phyloP scores from a whole-genome alignment of 2,329 filamentous ascomycete species.

The Penicillium italicum region DNA sequence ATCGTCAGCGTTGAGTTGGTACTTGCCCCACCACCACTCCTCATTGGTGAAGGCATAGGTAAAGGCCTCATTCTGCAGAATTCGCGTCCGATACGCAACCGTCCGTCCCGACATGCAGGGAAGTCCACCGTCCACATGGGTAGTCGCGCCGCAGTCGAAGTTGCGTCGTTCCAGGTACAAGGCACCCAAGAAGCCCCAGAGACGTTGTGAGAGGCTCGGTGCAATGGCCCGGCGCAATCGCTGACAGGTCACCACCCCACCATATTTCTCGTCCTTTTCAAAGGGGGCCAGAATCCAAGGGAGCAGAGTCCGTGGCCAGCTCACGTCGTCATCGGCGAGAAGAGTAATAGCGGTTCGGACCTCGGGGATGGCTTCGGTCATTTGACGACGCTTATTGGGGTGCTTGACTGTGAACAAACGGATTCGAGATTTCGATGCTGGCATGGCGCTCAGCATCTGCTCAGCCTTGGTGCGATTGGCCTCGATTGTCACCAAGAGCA shows the following conservation, averaged over 20 bases:
- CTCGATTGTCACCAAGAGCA: slow-evolving; percentile 84
- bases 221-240: slow-evolving; percentile 68
- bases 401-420: slow-evolving; percentile 73
- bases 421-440: slow-evolving; percentile 62
- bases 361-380: slow-evolving; percentile 83
- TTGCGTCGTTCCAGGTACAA: slow-evolving; percentile 91
- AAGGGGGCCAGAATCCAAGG: slow-evolving; percentile 93
- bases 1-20: slow-evolving; percentile 90
- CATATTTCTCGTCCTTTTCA: slow-evolving; percentile 70
- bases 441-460: slow-evolving; percentile 55
- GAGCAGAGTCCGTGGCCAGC: slow-evolving; percentile 80
- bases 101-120: slow-evolving; percentile 95
- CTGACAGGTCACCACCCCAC: slow-evolving; percentile 90
- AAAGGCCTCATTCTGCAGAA: slow-evolving; percentile 80
- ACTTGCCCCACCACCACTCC: slow-evolving; percentile 72
- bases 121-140: slow-evolving; percentile 91
- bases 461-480: slow-evolving; percentile 69
- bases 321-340: slow-evolving; percentile 94
- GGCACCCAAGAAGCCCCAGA: slow-evolving; percentile 87
- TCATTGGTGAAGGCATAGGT: slow-evolving; percentile 87
- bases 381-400: slow-evolving; percentile 92
- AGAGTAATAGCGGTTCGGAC: slow-evolving; percentile 81
- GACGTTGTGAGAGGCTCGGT: slow-evolving; percentile 56
- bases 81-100: slow-evolving; percentile 84
- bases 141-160: slow-evolving; percentile 94